Evolutionary conservation across 345 rosid species (phyloP).

Genomic region (Murraya paniculata): DNA sequence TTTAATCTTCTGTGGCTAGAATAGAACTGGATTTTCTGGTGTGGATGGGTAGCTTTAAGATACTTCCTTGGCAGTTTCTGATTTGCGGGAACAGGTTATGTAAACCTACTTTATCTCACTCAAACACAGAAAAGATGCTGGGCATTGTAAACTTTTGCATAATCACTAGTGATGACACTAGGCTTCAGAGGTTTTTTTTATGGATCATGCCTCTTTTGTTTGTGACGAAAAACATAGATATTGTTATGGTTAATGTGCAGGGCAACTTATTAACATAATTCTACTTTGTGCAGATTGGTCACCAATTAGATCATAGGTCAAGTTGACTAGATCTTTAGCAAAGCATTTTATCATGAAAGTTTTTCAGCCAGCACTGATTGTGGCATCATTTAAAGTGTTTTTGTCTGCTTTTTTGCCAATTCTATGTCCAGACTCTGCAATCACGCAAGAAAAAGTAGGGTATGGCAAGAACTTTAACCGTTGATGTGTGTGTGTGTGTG

Average conservation of each 20-base stretch:
- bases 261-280: not conserved
- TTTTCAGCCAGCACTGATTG: not conserved
- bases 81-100: not conserved
- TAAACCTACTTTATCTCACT: not conserved
- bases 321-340: too few relatives aligned
- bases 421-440: not conserved
- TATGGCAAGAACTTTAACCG: not conserved
- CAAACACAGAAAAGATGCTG: not conserved
- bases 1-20: not conserved
- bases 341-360: not conserved
- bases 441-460: constrained; percentile 3
- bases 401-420: not conserved
- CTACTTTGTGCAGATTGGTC: not conserved
- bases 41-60: not conserved
- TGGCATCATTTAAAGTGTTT: not conserved
- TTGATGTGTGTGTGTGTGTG: too few relatives aligned
- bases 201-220: not conserved
- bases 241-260: not conserved
- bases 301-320: not conserved
- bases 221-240: not conserved
- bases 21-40: not conserved
- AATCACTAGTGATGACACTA: not conserved
- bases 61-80: not conserved
- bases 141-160: not conserved
- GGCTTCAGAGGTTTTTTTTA: not conserved